Conservation (phyloP, 768 basidiomycete species). For the Trametes cubensis region DNA sequence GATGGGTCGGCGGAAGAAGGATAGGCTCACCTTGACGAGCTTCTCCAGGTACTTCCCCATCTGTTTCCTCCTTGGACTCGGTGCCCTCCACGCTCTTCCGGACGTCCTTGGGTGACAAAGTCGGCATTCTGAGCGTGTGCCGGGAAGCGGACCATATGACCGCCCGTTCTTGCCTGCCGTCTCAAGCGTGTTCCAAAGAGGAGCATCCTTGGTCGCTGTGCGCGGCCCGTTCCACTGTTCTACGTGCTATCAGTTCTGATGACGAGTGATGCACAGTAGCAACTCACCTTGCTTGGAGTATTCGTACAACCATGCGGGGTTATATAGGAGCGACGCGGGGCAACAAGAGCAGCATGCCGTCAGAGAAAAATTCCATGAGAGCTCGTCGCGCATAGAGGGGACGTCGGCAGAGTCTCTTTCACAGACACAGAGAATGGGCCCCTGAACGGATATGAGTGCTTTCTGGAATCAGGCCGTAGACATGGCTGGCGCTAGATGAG, state of each 20-base stretch:
- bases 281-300: conserved; percentile 88
- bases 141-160: conserved; percentile 43
- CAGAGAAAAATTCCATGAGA: conserved; percentile 2
- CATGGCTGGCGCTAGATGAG: conserved; percentile 45
- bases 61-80: conserved; percentile 66
- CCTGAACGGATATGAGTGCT: conserved; percentile 66
- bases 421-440: conserved; percentile 69
- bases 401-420: conserved; percentile 81
- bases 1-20: conserved; percentile 11
- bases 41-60: conserved; percentile 73
- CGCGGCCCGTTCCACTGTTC: conserved; percentile 53
- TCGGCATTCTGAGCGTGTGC: neutral
- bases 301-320: conserved; percentile 76
- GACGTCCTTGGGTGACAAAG: conserved; percentile 65
- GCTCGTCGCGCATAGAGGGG: conserved; percentile 12
- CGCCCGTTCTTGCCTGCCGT: conserved; percentile 91
- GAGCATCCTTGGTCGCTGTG: conserved; percentile 70
- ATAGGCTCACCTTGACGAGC: conserved; percentile 60
- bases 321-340: neutral
- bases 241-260: neutral
- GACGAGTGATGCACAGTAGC: conserved; percentile 9
- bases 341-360: conserved; percentile 6
- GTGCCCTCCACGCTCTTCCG: conserved; percentile 77
- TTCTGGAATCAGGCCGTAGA: conserved; percentile 73
- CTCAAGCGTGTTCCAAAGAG: conserved; percentile 79